phyloP scores from a whole-genome alignment of 345 rosid genomes.

The Linum tenue region DNA sequence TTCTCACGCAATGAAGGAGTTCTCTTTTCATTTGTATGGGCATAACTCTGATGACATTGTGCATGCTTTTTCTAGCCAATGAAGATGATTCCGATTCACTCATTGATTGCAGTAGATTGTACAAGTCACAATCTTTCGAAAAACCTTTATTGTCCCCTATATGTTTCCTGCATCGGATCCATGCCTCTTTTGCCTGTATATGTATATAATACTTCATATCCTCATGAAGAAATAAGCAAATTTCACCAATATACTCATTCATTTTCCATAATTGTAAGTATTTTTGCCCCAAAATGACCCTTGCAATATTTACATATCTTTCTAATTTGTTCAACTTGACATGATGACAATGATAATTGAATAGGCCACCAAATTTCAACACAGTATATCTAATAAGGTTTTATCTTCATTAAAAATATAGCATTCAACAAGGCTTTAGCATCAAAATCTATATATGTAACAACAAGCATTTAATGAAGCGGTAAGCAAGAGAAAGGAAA shows the following conservation, averaged over 20 bases:
- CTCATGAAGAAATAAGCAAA: not conserved
- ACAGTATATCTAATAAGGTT: too few species aligned
- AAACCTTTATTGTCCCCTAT: slow-evolving; percentile 20
- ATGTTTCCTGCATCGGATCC: slow-evolving; percentile 43
- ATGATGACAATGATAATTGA: too few species aligned
- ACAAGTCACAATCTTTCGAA: slow-evolving; percentile 21
- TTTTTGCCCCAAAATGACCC: too few species aligned
- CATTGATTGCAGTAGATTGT: slow-evolving; percentile 18
- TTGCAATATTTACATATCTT: too few species aligned
- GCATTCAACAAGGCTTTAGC: too few species aligned
- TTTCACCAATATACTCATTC: not conserved
- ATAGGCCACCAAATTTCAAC: too few species aligned
- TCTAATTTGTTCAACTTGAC: too few species aligned
- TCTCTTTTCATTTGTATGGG: slow-evolving; percentile 25
- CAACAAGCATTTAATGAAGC: not conserved
- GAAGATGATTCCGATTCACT: slow-evolving; percentile 15
- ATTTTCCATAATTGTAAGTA: too few species aligned
- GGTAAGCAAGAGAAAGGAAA: not conserved
- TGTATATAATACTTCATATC: slow-evolving; percentile 1
- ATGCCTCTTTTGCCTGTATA: slow-evolving; percentile 47
- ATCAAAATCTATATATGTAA: too few species aligned
- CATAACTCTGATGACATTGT: slow-evolving; percentile 13
- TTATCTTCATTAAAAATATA: too few species aligned
- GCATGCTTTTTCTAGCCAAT: slow-evolving; percentile 8
- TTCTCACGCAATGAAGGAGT: slow-evolving; percentile 30